Evolutionary conservation across 345 rosid genomes (phyloP).

Genomic region (Psidium friedrichsthalianum): DNA sequence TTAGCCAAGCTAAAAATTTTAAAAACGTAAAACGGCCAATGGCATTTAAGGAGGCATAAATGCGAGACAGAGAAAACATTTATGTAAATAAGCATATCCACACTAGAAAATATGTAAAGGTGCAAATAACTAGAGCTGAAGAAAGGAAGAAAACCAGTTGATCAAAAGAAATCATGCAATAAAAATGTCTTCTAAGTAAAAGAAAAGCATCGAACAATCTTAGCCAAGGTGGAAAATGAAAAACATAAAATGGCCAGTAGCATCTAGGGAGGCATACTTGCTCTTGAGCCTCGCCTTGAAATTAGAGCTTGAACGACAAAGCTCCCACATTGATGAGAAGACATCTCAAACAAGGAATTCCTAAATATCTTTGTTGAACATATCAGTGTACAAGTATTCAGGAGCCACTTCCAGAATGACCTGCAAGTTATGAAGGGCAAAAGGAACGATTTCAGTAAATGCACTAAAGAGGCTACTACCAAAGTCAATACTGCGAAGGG

Average conservation of each 20-base stretch:
- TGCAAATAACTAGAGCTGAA: neutral
- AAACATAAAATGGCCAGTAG: neutral
- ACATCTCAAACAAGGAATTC: conserved; percentile 57
- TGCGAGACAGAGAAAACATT: conserved; percentile 1
- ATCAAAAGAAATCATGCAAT: neutral
- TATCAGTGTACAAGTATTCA: conserved; percentile 55
- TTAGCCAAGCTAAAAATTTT: neutral
- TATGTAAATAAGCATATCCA: neutral
- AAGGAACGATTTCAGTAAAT: neutral
- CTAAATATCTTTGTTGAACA: conserved; percentile 61
- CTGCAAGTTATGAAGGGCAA: conserved; percentile 18
- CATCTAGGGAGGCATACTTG: conserved; percentile 39
- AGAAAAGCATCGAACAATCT: neutral
- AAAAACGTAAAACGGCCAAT: neutral
- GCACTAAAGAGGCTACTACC: neutral
- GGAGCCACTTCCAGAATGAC: conserved; percentile 88
- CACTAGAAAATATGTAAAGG: neutral
- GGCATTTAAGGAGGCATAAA: conserved; percentile 22
- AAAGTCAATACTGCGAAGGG: neutral
- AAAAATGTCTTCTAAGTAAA: neutral
- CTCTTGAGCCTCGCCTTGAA: conserved; percentile 51
- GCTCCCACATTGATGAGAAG: conserved; percentile 85
- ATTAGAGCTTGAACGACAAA: conserved; percentile 78
- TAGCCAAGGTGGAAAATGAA: neutral
- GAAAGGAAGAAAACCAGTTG: neutral